Percentiles rank a stretch among this genome's conserved stretches.
These are phyloP conservation scores for Penicillium samsonianum DNA, from an alignment of 495 filamentous ascomycete species.

Conservation along the genomic window DNA sequence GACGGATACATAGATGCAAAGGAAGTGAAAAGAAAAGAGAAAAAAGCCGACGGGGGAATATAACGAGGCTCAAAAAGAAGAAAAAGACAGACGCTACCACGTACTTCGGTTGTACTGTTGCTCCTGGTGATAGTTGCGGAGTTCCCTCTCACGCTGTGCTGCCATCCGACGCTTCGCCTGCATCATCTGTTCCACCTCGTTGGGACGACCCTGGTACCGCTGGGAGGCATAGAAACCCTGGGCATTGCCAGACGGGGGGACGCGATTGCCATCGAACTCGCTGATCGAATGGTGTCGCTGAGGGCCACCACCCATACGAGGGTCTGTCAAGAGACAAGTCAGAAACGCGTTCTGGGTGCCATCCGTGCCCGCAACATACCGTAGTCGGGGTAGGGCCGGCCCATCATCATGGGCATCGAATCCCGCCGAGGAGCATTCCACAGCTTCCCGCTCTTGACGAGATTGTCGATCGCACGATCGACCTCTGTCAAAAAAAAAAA, in stretches of 20 bases:
- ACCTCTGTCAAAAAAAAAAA: conserved; percentile 69
- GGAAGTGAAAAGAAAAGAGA: conserved; percentile 12
- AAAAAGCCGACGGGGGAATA: conserved; percentile 39
- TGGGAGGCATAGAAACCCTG: conserved; percentile 94
- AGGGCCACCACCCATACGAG: conserved; percentile 48
- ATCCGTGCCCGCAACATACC: conserved; percentile 42
- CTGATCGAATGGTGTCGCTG: conserved; percentile 81
- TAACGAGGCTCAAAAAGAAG: conserved; percentile 30
- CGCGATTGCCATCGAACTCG: conserved; percentile 77
- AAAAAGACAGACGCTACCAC: conserved; percentile 54
- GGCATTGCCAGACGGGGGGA: conserved; percentile 75
- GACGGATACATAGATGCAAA: conserved; percentile 43
- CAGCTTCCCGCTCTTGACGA: conserved; percentile 93
- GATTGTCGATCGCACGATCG: conserved; percentile 91
- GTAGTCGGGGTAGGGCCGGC: conserved; percentile 62
- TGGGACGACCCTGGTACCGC: conserved; percentile 87
- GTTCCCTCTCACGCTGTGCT: conserved; percentile 96
- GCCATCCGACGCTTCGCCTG: conserved; percentile 98
- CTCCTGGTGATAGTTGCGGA: conserved; percentile 99
- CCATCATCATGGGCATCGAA: conserved; percentile 72
- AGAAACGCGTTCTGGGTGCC: conserved; percentile 25
- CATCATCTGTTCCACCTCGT: conserved; percentile 97
- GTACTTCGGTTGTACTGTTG: conserved; percentile 99
- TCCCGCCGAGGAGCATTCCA: conserved; percentile 82
- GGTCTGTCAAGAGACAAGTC: conserved; percentile 42